Evolutionary conservation across 495 filamentous ascomycete genomes (phyloP).

Genomic region (Hypoxylon lenormandii): DNA sequence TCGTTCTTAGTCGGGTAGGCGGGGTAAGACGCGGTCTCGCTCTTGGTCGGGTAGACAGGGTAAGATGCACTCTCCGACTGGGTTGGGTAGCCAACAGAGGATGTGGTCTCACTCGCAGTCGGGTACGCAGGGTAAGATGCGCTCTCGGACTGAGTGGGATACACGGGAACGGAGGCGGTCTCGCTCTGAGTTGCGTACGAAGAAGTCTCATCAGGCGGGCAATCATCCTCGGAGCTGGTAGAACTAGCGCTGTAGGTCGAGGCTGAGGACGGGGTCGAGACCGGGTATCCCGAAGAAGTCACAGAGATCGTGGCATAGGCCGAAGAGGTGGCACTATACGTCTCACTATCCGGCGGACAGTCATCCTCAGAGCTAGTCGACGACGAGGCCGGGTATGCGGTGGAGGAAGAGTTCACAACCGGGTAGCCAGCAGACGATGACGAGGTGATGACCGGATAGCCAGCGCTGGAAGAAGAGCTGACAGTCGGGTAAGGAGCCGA

Average conservation of each 20-base stretch:
- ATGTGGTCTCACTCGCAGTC: no score
- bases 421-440: slow-evolving; percentile 30
- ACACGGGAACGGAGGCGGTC: background rate
- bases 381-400: slow-evolving; percentile 30
- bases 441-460: slow-evolving; percentile 36
- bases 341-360: slow-evolving; percentile 40
- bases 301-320: slow-evolving; percentile 10
- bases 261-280: background rate
- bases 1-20: background rate
- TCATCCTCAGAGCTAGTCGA: slow-evolving; percentile 37
- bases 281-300: slow-evolving; percentile 10
- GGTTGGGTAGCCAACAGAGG: no score
- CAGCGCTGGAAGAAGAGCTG: slow-evolving; percentile 32
- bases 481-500: slow-evolving; percentile 17
- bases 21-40: background rate
- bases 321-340: slow-evolving; percentile 21
- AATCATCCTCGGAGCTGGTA: no score
- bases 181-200: no score
- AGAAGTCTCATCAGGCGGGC: no score
- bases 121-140: background rate
- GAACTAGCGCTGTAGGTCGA: no score
- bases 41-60: background rate
- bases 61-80: background rate
- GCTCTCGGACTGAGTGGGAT: background rate
- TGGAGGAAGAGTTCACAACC: slow-evolving; percentile 22